These are phyloP conservation scores for Pulveroboletus sp. DNA, from an alignment of 768 basidiomycete genomes.

Conservation along the genomic window DNA sequence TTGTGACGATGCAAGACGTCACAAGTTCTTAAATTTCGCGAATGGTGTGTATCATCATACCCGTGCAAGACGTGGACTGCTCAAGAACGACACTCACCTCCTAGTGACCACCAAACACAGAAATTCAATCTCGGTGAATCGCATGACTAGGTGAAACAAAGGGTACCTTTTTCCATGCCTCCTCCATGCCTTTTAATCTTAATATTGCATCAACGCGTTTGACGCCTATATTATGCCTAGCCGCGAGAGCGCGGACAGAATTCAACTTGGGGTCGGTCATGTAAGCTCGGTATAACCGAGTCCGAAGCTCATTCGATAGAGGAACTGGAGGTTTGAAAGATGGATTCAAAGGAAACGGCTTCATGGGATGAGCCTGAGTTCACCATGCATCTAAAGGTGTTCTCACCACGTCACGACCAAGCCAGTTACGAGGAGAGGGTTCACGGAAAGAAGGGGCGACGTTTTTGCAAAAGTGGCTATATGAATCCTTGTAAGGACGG, in stretches of 20 bases:
- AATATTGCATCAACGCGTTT: conserved; percentile 82
- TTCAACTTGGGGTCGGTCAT: conserved; percentile 53
- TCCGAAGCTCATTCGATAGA: conserved; percentile 56
- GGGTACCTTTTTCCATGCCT: conserved; percentile 66
- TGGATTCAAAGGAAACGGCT: conserved; percentile 87
- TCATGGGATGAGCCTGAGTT: not conserved
- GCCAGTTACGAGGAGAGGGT: conserved; percentile 52
- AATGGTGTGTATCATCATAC: conserved; percentile 61
- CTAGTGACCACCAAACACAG: conserved; percentile 22
- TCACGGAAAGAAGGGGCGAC: conserved; percentile 23
- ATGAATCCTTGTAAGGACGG: conserved; percentile 12
- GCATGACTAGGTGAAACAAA: conserved; percentile 1
- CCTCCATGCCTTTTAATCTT: conserved; percentile 74
- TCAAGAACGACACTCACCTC: conserved; percentile 33
- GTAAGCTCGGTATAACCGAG: conserved; percentile 55
- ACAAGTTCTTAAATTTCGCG: conserved; percentile 59
- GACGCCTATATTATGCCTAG: conserved; percentile 59
- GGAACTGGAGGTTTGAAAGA: conserved; percentile 80
- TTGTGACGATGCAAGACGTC: conserved; percentile 60
- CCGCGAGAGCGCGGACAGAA: conserved; percentile 56
- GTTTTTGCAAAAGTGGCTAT: conserved; percentile 18
- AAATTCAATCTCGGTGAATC: conserved; percentile 8
- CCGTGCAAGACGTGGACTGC: not conserved
- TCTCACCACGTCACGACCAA: conserved; percentile 53
- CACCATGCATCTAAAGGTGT: conserved; percentile 16